Conservation (phyloP, 1,139 yeast genomes). For the Kodamaea sp. region DNA sequence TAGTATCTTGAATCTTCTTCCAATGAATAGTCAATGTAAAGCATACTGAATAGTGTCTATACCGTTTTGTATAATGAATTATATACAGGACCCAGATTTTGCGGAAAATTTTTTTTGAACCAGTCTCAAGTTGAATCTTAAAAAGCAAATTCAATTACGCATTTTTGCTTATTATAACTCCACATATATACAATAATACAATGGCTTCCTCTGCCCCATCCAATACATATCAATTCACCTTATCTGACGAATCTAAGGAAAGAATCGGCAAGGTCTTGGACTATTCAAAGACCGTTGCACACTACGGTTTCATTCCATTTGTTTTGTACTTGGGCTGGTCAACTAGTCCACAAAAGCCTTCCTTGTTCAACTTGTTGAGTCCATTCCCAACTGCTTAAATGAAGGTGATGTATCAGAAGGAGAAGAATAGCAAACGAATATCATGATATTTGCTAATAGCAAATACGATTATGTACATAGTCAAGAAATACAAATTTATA, state of each 20-base stretch:
- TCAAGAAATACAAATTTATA: too few relatives aligned
- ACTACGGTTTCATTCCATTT: conserved; percentile 96
- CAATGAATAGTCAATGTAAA: too few relatives aligned
- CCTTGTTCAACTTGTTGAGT: conserved; percentile 66
- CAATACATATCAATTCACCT: conserved; percentile 33
- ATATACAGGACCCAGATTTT: background rate
- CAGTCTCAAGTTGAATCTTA: background rate
- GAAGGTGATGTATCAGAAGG: background rate
- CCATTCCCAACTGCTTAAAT: conserved; percentile 72
- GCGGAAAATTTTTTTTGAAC: background rate
- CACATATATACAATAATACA: background rate
- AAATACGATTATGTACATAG: too few relatives aligned
- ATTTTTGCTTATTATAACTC: too few relatives aligned
- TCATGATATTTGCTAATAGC: too few relatives aligned
- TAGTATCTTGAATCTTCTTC: too few relatives aligned
- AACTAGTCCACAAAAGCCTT: conserved; percentile 80
- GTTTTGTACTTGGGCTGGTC: conserved; percentile 92
- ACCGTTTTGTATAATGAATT: too few relatives aligned
- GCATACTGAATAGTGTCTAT: too few relatives aligned
- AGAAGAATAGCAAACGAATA: too few relatives aligned
- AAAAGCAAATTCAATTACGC: background rate
- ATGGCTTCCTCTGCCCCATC: conserved; percentile 12
- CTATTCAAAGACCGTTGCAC: conserved; percentile 81
- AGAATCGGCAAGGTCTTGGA: conserved; percentile 81
- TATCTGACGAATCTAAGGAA: conserved; percentile 78